Evolutionary conservation across 2,329 filamentous ascomycete species (phyloP), one percentile per base, ranked within the genome.

Genomic region (Trichoderma citrinoviride): DNA sequence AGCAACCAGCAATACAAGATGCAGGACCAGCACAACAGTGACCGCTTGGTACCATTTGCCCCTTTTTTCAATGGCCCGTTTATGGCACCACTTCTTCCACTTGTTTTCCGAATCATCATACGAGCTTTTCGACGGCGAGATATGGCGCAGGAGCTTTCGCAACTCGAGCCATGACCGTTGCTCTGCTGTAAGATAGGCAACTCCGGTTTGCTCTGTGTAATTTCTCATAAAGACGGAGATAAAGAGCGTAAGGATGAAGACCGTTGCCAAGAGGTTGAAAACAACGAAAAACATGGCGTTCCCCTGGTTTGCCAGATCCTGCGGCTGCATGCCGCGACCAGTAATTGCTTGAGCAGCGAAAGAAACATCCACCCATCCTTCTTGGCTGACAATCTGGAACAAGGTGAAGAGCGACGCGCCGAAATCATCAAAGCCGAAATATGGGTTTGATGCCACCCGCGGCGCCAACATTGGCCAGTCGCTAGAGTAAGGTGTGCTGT

Each of bases 181-280:
- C 72, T 99, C 95, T 0, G 93, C 90, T 1, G 95, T 99, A 71
- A 99, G 81, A 75, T 94, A 99, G 2, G 95, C 95, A 49, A 99
- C 95, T 1, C 95, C 95, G 0, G 95, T 99, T 77, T 98, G 93
- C 77, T 99, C 95, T 0, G 95, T 99, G 77, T 99, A 99, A 76
- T 97, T 99, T 67, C 95, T 92, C 95, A 99, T 99, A 77, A 99
- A 99, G 67, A 99, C 95, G 64, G 95, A 98, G 54, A 99, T 96
- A 77, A 99, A 99, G 73, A 99, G 81, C 1, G 95, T 99, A 73
- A 99, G 83, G 67, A 99, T 90, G 78, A 99, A 99, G 68, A 99
- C 94, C 0, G 95, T 95, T 37, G 93, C 93, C 71, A 99, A 84
- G 74, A 99, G 85, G 78, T 99, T 99, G 87, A 98, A 99, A 5